Base-by-base conservation (phyloP, 805 yeast species). In the Limtongia smithiae region DNA sequence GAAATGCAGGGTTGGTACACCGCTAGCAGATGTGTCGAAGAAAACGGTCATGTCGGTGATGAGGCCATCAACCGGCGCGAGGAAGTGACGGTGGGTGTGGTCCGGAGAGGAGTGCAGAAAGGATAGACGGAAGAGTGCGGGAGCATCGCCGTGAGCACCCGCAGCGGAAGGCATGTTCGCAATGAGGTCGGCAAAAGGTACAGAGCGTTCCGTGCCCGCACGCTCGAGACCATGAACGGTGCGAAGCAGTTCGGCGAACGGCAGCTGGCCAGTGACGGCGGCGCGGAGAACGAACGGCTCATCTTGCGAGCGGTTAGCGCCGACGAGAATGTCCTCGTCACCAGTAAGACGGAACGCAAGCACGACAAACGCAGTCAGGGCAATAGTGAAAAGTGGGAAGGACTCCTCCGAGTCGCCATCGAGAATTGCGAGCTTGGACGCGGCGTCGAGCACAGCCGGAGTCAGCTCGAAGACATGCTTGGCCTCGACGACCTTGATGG, bases 281-380 rank as follows among this genome's bases (percentile, higher is more conserved):
- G 85, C 70, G 61, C 96, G 75, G 24, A 87, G 64, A 15, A 86
- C 81, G 57, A 81, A 77, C 24, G 79, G 79, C 44, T 71, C 68
- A 35, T 69, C 61, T 4, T 67, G 66, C 2, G 68, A 59, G 22
- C 76, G 66, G 58, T 83, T 80, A 0, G 89, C 81, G n/a, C 90
- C 89, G 53, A 91, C 70, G n/a, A 84, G 82, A 43, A 93, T 82
- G 61, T 91, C 97, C 58, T 91, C 97, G 65, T 91, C 97, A 21
- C 97, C 97, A 1, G 96, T 84, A 40, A 87, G 71, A 63, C 97
- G 75, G 67, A 78, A 83, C 33, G 87, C 74, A 49, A 91, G 73
- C 0, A 83, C 79, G 21, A 83, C 79, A 69, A 82, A 85, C 0
- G 78, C 78, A 15, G 95, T 71, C 54, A 87, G 71, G 0, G 82